Base-by-base conservation (phyloP, 2,329 filamentous ascomycete genomes). In the Cordyceps fumosorosea region DNA sequence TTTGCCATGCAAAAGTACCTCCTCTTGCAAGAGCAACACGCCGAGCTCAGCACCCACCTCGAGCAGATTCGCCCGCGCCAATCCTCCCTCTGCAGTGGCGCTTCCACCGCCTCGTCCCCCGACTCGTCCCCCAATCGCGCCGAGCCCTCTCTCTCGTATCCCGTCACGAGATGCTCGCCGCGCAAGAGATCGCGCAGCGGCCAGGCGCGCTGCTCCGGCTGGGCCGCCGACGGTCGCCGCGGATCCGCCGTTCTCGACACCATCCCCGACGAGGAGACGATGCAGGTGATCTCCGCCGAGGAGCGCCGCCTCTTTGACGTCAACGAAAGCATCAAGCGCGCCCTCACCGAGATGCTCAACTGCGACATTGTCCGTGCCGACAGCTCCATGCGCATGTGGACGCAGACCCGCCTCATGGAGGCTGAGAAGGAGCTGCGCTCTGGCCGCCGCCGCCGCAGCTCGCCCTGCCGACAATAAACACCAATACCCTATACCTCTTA, bases 301-400 rank as follows among this genome's bases (percentile, higher is more conserved):
- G 81, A 84, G 69, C 77, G 80, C 65, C 81, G 78, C 64, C 76
- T 85, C 12, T 82, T 76, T 56, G 77, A 80, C 64, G 80, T 85
- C 71, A 84, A 84, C 71, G 83, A 85, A 72, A 79, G 80, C 67
- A 83, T 86, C 74, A 87, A 87, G 74, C 78, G 82, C 37, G 80
- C 82, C 2, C 69, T 87, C 66, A 87, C 83, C 6, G 83, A 85
- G 70, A 78, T 87, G 16, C 78, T 87, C 67, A 87, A 86, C 73
- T 85, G 82, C 72, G 80, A 82, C 26, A 74, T 78, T 44, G 81
- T 84, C 18, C 80, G 82, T 48, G 72, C 70, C 52, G 81, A 85
- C 64, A 72, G 74, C 32, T 74, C 76, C 1, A 80, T 84, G 69
- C 81, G 84, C 54, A 82, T 78, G 64, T 86, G 82, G 80, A 81